Base-by-base conservation (phyloP, 1,139 yeast genomes). In the Meyerozyma smithsonii region DNA sequence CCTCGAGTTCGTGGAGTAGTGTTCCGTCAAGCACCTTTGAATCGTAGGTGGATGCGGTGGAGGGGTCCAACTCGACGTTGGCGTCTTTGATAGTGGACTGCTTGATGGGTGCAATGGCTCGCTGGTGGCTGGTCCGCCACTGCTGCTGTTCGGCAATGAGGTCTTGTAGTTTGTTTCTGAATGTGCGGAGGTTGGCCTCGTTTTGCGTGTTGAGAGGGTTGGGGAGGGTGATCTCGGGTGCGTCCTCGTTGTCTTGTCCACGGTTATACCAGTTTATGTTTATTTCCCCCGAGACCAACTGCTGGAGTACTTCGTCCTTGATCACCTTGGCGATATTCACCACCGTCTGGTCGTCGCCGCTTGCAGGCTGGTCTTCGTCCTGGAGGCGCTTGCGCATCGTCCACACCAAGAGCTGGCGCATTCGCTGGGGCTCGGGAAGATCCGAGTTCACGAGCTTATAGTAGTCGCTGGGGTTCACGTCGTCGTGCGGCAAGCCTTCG, bases 391-490 rank as follows among this genome's bases (percentile, higher is more conserved):
- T 69, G 43, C 76, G 76, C 25, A 81, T 67, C 42, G 86, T 78
- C 95, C 94, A 84, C 4, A 78, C 67, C 39, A 85, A 56, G 16
- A 86, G 57, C 52, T 83, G 89, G 46, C 83, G 70, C 83, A 85
- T 78, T 44, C 81, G 69, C 50, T 81, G 84, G 0, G 90, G 87
- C 41, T 81, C 92, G 0, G 94, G 86, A 34, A 81, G 49, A 16
- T 75, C 72, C 2, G 69, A 59, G 46, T 84, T 85, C 26, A 85
- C 58, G 48, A 80, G 79, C 53, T 82, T 83, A 54, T 76, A 78
- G 50, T 79, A 79, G 40, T 80, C 84, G 15, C 62, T 52, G 0
- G 73, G 66, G 0, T 79, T 72, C 1, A 85, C 78, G 36, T 76
- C 81, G 2, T 72, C 71, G 55, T 84, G 92, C 0, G 90, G 90